phyloP scores from a whole-genome alignment of 306 rosid species.

The Glycine latifolia region DNA sequence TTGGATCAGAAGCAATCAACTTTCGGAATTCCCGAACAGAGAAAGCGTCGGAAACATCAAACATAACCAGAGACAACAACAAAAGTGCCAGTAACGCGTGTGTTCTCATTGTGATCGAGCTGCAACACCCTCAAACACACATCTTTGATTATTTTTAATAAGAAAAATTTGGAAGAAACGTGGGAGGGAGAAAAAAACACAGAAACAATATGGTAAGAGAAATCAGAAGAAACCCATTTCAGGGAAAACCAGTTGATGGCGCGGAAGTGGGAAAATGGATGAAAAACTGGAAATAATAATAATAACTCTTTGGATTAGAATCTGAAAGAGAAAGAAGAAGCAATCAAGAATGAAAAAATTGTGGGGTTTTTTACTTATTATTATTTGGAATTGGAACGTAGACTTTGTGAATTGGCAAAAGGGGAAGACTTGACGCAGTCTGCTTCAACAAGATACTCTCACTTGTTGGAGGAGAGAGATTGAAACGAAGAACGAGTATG shows the following conservation, averaged over 20 bases:
- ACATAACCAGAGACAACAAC: slow-evolving; percentile 44
- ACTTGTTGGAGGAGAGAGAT: neutral
- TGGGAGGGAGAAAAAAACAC: neutral
- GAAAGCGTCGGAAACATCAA: slow-evolving; percentile 58
- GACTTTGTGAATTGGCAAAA: slow-evolving; percentile 15
- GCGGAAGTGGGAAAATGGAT: slow-evolving; percentile 22
- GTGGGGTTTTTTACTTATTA: neutral
- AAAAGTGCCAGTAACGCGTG: slow-evolving; percentile 48
- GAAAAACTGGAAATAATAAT: neutral
- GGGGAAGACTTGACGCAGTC: slow-evolving; percentile 49
- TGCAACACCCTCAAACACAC: slow-evolving; percentile 7
- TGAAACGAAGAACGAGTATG: slow-evolving; percentile 28
- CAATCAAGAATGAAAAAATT: neutral
- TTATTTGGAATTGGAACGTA: neutral
- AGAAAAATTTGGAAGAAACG: neutral
- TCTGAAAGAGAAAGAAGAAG: slow-evolving; percentile 12
- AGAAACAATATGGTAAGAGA: neutral
- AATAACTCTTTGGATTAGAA: neutral
- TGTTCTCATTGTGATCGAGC: slow-evolving; percentile 54
- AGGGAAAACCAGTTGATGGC: neutral
- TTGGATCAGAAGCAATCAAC: slow-evolving; percentile 47
- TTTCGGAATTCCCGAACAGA: slow-evolving; percentile 46
- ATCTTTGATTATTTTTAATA: neutral
- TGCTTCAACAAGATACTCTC: slow-evolving; percentile 33
- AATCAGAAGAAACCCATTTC: slow-evolving; percentile 43